A percentile compares a stretch with the other conserved stretches of the same genome.
Evolutionary conservation across 768 basidiomycete species (phyloP).

Genomic region (Suillus subaureus): DNA sequence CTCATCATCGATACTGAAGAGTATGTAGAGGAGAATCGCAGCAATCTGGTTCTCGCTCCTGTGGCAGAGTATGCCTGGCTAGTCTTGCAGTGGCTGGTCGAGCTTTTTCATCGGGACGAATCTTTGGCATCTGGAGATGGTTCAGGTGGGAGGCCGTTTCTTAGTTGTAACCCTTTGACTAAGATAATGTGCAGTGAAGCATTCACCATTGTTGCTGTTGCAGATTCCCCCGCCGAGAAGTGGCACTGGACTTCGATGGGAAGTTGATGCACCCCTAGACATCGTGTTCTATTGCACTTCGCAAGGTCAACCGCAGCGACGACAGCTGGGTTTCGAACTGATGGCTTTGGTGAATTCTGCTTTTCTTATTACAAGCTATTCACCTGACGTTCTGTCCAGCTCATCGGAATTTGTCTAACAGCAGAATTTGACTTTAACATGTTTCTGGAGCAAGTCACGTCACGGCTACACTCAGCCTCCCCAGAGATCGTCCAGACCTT

Average conservation of each 20-base stretch:
- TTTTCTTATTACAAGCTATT: not conserved
- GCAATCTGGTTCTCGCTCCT: slow-evolving; percentile 24
- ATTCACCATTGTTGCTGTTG: slow-evolving; percentile 56
- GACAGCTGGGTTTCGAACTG: slow-evolving; percentile 38
- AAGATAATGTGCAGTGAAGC: slow-evolving; percentile 33
- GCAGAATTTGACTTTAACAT: slow-evolving; percentile 38
- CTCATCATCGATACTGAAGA: slow-evolving; percentile 28
- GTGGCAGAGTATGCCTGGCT: slow-evolving; percentile 72
- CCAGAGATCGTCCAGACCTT: slow-evolving; percentile 35
- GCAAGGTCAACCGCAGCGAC: slow-evolving; percentile 34
- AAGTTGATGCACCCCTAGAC: slow-evolving; percentile 52
- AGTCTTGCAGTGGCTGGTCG: slow-evolving; percentile 67
- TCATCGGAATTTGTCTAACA: slow-evolving; percentile 44
- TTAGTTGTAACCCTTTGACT: slow-evolving; percentile 7
- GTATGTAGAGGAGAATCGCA: slow-evolving; percentile 23
- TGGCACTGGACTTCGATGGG: slow-evolving; percentile 54
- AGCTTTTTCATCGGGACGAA: slow-evolving; percentile 72
- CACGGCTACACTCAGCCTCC: slow-evolving; percentile 34
- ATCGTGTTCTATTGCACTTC: slow-evolving; percentile 42
- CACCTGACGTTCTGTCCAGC: slow-evolving; percentile 26
- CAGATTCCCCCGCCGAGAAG: slow-evolving; percentile 61
- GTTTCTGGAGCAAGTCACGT: slow-evolving; percentile 39
- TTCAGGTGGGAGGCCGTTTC: slow-evolving; percentile 26
- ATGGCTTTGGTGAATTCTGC: slow-evolving; percentile 29
- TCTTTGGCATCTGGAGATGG: slow-evolving; percentile 27